Evolutionary conservation across 2,329 filamentous ascomycete species (phyloP), one percentile per base, ranked within the genome.

Genomic region (Beauveria scarabaeidicola): DNA sequence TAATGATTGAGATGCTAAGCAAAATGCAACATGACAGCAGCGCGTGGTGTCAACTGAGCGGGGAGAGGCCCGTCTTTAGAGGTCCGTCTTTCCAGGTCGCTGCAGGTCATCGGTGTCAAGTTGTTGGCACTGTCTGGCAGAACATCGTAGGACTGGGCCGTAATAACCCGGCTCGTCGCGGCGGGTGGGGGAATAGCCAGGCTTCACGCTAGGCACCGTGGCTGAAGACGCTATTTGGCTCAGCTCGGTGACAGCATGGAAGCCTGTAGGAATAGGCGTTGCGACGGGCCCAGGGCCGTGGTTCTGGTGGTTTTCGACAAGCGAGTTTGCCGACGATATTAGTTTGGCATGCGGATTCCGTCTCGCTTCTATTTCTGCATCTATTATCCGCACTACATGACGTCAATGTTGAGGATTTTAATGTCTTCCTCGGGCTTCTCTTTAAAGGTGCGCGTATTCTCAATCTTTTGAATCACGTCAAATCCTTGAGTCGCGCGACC

Each of bases 381-480:
- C 29, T 56, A 29, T 23, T 21, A 50, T 67, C 32, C 32, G 32
- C 6, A 36, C 32, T 79, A 83, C 63, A 75, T 67, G 61, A 84
- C 74, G 66, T 85, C 82, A 66, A 99, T 96, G 70, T 90, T 97
- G 61, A 99, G 84, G 66, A 99, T 96, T 76, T 96, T 97, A 68
- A 99, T 92, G 71, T 99, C 94, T 69, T 96, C 91, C 72, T 96
- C 90, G 0, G 94, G 94, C 77, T 93, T 96, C 76, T 99, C 95
- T 78, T 87, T 87, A 73, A 89, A 86, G 4, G 91, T 91, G 70
- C 88, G 89, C 17, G 83, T 81, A 71, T 95, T 96, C 75, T 99
- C 94, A 70, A 99, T 99, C 77, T 88, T 90, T 73, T 97, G 91
- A 62, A 99, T 87, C 21, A 99, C 91, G 72, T 99, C 94, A 70